phyloP scores from a whole-genome alignment of 352 stramenopile species.

The Stramenopiles sp. region DNA sequence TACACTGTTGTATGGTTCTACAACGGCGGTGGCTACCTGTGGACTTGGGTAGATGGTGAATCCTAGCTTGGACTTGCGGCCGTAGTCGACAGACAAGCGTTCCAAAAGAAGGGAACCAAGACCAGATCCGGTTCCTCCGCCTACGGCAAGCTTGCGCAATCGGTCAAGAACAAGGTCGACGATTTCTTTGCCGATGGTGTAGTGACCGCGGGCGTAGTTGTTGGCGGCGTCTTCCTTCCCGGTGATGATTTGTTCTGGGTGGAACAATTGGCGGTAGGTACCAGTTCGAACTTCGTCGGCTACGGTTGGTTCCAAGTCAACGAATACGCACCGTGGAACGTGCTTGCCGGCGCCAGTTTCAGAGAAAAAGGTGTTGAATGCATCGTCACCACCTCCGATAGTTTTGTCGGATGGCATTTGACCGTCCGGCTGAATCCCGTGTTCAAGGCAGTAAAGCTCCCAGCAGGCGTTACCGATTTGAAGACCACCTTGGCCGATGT shows the following conservation, averaged over 20 bases:
- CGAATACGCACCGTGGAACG: constrained; percentile 86
- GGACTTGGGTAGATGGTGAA: constrained; percentile 91
- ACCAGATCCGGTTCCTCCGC: constrained; percentile 86
- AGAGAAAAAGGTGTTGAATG: constrained; percentile 82
- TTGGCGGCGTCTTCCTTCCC: constrained; percentile 87
- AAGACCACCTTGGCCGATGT: constrained; percentile 79
- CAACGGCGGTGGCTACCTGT: constrained; percentile 83
- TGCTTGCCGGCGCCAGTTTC: constrained; percentile 74
- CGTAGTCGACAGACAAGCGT: constrained; percentile 88
- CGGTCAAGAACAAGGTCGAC: constrained; percentile 87
- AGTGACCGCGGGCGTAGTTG: constrained; percentile 71
- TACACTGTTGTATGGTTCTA: constrained; percentile 95
- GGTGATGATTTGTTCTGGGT: constrained; percentile 93
- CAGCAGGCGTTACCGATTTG: constrained; percentile 72
- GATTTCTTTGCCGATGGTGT: constrained; percentile 79
- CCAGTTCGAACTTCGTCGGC: constrained; percentile 86
- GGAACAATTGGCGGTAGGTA: constrained; percentile 87
- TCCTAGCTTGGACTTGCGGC: constrained; percentile 85
- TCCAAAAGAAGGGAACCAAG: constrained; percentile 86
- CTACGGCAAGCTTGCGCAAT: constrained; percentile 83
- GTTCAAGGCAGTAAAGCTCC: constrained; percentile 72
- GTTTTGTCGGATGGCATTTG: constrained; percentile 75
- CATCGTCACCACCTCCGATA: constrained; percentile 73
- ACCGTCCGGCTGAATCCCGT: constrained; percentile 76
- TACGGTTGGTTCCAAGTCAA: constrained; percentile 92